Percentiles rank a stretch among this genome's conserved stretches.
Evolutionary conservation across 805 yeast genomes (phyloP).

Genomic region (Schwanniomyces polymorphus): DNA sequence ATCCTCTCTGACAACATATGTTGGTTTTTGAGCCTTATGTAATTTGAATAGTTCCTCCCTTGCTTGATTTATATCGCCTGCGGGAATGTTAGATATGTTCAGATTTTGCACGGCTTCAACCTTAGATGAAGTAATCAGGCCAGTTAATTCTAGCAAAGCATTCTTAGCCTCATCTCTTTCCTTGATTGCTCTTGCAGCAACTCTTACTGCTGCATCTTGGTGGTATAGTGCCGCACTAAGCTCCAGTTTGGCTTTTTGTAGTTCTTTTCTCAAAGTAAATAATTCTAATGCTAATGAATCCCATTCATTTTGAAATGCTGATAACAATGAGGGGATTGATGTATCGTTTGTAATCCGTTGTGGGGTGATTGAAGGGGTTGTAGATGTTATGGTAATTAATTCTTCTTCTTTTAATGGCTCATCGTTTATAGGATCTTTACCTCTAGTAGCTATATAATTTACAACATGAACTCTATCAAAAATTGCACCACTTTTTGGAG

Average conservation of each 20-base stretch:
- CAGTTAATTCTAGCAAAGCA: constrained; percentile 61
- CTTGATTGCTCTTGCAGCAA: constrained; percentile 70
- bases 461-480: constrained; percentile 66
- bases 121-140: constrained; percentile 32
- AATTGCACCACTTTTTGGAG: constrained; percentile 66
- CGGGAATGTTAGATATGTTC: constrained; percentile 12
- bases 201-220: constrained; percentile 88
- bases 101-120: constrained; percentile 2
- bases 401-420: constrained; percentile 61
- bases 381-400: constrained; percentile 41
- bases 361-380: constrained; percentile 23
- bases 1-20: constrained; percentile 15
- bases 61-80: constrained; percentile 23
- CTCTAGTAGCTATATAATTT: constrained; percentile 61
- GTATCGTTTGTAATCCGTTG: constrained; percentile 49
- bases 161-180: constrained; percentile 73
- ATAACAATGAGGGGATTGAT: constrained; percentile 76
- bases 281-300: constrained; percentile 82
- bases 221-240: constrained; percentile 76
- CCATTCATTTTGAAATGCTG: constrained; percentile 85
- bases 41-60: constrained; percentile 32
- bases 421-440: constrained; percentile 74
- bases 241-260: constrained; percentile 66
- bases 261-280: constrained; percentile 71
- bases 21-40: constrained; percentile 35